A percentile compares a stretch with the other conserved stretches of the same genome.
phyloP scores from a whole-genome alignment of 148 eudicot genomes.

The Talinum fruticosum region DNA sequence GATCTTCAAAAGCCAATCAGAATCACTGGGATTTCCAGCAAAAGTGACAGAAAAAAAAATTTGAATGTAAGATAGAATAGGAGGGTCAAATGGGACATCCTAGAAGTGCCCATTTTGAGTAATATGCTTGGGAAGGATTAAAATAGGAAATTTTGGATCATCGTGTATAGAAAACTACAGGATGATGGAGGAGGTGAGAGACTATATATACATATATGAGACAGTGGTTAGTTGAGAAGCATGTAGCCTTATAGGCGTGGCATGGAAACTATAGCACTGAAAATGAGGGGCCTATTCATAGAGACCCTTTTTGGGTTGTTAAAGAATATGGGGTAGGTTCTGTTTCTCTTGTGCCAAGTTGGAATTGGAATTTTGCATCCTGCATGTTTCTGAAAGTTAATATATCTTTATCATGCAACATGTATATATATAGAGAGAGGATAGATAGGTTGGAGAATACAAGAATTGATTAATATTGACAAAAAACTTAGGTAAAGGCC shows the following conservation, averaged over 20 bases:
- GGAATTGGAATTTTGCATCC: conserved; percentile 30
- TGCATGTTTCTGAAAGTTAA: conserved; percentile 28
- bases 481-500: conserved; percentile 17
- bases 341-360: conserved; percentile 27
- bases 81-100: conserved; percentile 32
- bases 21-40: conserved; percentile 40
- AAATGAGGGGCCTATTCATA: conserved; percentile 24
- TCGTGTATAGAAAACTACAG: conserved; percentile 2
- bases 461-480: conserved; percentile 14
- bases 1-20: conserved; percentile 56
- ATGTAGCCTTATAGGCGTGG: not conserved
- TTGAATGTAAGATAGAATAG: conserved; percentile 32
- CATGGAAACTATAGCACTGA: conserved; percentile 25
- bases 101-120: conserved; percentile 37
- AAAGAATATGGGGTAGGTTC: conserved; percentile 26
- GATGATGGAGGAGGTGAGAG: conserved; percentile 12
- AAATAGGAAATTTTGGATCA: conserved; percentile 16
- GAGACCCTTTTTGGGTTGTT: conserved; percentile 15
- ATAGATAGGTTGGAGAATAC: conserved; percentile 9
- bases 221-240: conserved; percentile 8
- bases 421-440: not conserved
- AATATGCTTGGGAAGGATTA: conserved; percentile 11
- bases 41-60: conserved; percentile 26
- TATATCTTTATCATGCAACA: conserved; percentile 17
- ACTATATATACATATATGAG: conserved; percentile 9